Base-by-base conservation (phyloP, 164 flowering plant species). In the Paratinospora sagittata region DNA sequence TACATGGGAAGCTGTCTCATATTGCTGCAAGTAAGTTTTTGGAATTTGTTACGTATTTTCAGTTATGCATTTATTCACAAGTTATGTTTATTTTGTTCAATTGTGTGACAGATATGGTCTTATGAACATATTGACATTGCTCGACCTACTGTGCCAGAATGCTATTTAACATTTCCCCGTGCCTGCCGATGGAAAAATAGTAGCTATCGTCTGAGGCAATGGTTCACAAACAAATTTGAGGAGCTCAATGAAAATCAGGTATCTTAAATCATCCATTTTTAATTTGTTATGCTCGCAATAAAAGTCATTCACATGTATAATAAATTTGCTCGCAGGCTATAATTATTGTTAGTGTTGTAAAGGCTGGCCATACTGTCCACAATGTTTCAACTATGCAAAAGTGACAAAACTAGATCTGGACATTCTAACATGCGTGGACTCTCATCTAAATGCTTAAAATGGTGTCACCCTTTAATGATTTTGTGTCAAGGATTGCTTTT, bases 121-220 rank as follows among this genome's bases (percentile, higher is more conserved):
- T 84, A 76, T 74, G 86, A 82, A 76, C 86, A 84, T 69, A 73
- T 84, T 66, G 82, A 81, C 60, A 58, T 84, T 70, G 83, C 72
- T 27, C 78, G 83, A 23, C 86, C 86, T 24, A 55, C 55, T 52
- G 13, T 73, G 37, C 65, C 66, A 6, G 67, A 70, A 65, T 2
- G 55, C 41, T 39, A 30, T 58, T 12, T 63, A 27, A 34, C 66
- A 26, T 77, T 76, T 65, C 84, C 86, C 26, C 84, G 86, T 39
- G 76, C 78, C 17, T 75, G 79, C 69, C 80, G 79, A 43, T 84
- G 86, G 86, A 79, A 67, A 72, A 84, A 73, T 58, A 69, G 58
- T 43, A 74, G 72, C 58, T 69, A 69, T 58, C 73, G 66, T 57
- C 75, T 37, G 3, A 73, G 84, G 41, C 75, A 74, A 16, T 74